Conservation (phyloP, 2,329 filamentous ascomycete genomes). For the Aureobasidium subglaciale region DNA sequence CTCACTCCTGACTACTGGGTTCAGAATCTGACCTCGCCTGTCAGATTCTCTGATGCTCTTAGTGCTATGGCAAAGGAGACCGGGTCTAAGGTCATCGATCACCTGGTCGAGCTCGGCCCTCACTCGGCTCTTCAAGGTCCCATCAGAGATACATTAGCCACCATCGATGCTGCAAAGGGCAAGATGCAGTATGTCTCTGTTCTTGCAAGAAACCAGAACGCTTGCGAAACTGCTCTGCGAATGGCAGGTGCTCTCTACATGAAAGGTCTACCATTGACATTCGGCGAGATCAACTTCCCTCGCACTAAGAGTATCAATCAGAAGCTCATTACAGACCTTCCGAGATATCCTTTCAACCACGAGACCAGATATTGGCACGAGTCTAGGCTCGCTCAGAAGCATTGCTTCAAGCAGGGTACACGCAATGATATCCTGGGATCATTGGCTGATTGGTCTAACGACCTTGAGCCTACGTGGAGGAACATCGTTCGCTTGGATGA, state of each 20-base stretch:
- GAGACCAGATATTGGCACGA: slow-evolving; percentile 17
- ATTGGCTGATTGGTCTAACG: slow-evolving; percentile 6
- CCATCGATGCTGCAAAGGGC: slow-evolving; percentile 1
- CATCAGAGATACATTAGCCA: slow-evolving; percentile 25
- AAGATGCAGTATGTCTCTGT: slow-evolving; percentile 11
- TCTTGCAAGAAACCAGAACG: slow-evolving; percentile 5
- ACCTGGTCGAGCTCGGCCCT: slow-evolving; percentile 38
- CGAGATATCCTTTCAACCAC: slow-evolving; percentile 19
- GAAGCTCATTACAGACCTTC: slow-evolving; percentile 15
- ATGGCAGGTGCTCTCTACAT: slow-evolving; percentile 6
- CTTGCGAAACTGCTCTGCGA: neutral
- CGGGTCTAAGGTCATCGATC: slow-evolving; percentile 12
- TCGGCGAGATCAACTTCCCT: slow-evolving; percentile 9
- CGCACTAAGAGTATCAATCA: slow-evolving; percentile 1
- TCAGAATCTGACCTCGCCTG: slow-evolving; percentile 40
- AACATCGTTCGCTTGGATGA: slow-evolving; percentile 24
- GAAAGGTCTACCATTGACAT: neutral
- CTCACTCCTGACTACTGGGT: slow-evolving; percentile 35
- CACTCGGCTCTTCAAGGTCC: slow-evolving; percentile 39
- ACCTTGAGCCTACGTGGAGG: slow-evolving; percentile 21
- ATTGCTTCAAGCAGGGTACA: slow-evolving; percentile 5
- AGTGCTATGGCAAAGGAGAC: neutral
- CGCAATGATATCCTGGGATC: slow-evolving; percentile 12
- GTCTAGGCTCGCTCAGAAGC: slow-evolving; percentile 6
- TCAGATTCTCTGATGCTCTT: slow-evolving; percentile 40